Conservation (phyloP, 2,329 filamentous ascomycete genomes). For the Exserohilum rostratum region DNA sequence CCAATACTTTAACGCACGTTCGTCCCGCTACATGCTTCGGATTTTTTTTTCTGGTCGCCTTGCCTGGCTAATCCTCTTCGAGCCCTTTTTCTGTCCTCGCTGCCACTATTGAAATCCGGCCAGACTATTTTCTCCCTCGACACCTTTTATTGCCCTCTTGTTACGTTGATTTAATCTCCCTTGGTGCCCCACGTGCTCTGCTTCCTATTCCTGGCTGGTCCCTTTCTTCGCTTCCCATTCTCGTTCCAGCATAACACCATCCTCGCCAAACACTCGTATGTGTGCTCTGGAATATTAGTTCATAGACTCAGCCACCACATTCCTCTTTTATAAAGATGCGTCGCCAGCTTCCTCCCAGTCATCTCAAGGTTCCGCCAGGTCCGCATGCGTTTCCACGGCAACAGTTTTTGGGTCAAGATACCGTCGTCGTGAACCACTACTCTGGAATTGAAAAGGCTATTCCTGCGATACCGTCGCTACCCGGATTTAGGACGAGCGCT, state of each 20-base stretch:
- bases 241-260: conserved; percentile 1
- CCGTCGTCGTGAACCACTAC: conserved; percentile 44
- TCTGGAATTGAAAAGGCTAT: conserved; percentile 44
- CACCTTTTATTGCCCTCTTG: conserved; percentile 3
- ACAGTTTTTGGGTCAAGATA: conserved; percentile 34
- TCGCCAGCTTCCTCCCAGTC: conserved; percentile 43
- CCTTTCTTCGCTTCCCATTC: conserved; percentile 11
- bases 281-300: conserved; percentile 21
- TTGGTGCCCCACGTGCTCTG: conserved; percentile 9
- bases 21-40: conserved; percentile 25
- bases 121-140: background rate
- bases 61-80: conserved; percentile 18
- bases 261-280: conserved; percentile 19
- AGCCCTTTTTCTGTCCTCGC: background rate
- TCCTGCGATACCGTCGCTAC: conserved; percentile 44
- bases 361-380: conserved; percentile 41
- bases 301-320: background rate
- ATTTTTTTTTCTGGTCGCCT: conserved; percentile 1
- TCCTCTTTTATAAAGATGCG: conserved; percentile 30
- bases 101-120: background rate
- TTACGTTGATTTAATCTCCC: conserved; percentile 19
- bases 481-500: conserved; percentile 48
- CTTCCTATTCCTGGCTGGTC: conserved; percentile 24
- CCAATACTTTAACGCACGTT: conserved; percentile 46
- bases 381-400: conserved; percentile 38